Conservation (phyloP, 768 basidiomycete genomes). For the Amanita brunnescens region DNA sequence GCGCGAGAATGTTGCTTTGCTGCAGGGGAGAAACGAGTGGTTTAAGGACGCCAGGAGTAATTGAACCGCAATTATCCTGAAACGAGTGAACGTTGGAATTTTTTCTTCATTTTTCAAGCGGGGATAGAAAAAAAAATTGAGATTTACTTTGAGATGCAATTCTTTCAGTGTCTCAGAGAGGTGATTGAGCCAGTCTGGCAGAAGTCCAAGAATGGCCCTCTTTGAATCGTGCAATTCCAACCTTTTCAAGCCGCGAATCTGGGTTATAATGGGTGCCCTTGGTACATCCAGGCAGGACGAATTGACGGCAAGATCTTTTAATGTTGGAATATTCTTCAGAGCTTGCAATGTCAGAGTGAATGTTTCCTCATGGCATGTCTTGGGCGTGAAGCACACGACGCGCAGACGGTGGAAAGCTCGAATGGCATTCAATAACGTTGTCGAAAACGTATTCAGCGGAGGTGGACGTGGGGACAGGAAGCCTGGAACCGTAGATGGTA, state of each 20-base stretch:
- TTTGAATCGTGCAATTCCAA: conserved; percentile 29
- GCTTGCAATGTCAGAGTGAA: conserved; percentile 21
- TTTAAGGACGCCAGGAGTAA: conserved; percentile 51
- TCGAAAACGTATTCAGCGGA: conserved; percentile 21
- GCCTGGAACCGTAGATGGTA: conserved; percentile 13
- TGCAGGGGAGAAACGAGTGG: conserved; percentile 31
- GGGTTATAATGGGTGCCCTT: conserved; percentile 20
- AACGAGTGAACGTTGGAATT: not conserved
- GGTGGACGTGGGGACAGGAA: conserved; percentile 21
- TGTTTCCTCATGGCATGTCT: conserved; percentile 24
- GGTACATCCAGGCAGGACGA: conserved; percentile 25
- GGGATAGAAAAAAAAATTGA: not conserved
- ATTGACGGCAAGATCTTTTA: conserved; percentile 27
- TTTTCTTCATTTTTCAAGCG: not conserved
- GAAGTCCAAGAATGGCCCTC: conserved; percentile 30
- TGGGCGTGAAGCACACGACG: conserved; percentile 25
- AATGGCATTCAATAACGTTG: conserved; percentile 21
- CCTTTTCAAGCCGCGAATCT: conserved; percentile 21
- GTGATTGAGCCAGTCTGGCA: conserved; percentile 35
- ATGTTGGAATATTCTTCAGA: conserved; percentile 14
- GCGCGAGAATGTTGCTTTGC: conserved; percentile 20
- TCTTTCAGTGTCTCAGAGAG: conserved; percentile 25
- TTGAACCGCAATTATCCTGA: conserved; percentile 53
- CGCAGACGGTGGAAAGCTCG: conserved; percentile 24
- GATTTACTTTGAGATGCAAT: conserved; percentile 34